Conservation (phyloP, 352 stramenopile species). For the Phytophthora citricola region DNA sequence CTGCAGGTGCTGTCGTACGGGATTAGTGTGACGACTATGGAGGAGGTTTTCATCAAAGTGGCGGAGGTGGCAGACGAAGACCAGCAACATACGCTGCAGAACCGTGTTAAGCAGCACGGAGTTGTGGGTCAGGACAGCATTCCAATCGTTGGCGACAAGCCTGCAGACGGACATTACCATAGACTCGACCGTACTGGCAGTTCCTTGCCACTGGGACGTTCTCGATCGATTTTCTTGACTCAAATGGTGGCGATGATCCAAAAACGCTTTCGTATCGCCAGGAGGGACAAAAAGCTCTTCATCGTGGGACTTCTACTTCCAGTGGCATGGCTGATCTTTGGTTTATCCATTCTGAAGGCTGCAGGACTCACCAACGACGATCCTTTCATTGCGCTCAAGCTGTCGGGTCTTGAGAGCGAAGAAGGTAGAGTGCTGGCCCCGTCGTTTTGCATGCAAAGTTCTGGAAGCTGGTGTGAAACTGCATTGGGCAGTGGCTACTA, state of each 20-base stretch:
- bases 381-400: constrained; percentile 29
- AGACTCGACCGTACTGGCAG: constrained; percentile 19
- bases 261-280: constrained; percentile 28
- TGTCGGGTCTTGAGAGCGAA: constrained; percentile 22
- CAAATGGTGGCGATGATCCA: constrained; percentile 33
- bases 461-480: constrained; percentile 26
- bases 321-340: constrained; percentile 33
- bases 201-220: constrained; percentile 16
- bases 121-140: constrained; percentile 23
- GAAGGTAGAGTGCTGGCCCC: constrained; percentile 16
- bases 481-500: constrained; percentile 30
- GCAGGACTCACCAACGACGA: constrained; percentile 30
- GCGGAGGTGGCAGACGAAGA: constrained; percentile 53
- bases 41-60: constrained; percentile 85
- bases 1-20: constrained; percentile 56
- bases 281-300: constrained; percentile 29
- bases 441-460: constrained; percentile 28
- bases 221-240: constrained; percentile 26
- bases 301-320: constrained; percentile 27
- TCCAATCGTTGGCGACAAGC: constrained; percentile 28
- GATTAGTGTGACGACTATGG: constrained; percentile 86
- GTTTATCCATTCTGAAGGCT: constrained; percentile 30
- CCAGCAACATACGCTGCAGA: constrained; percentile 55
- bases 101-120: constrained; percentile 29
- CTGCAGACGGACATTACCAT: constrained; percentile 18